Base-by-base conservation (phyloP, 2,329 filamentous ascomycete genomes). In the Graphiopsis chlorocephala region DNA sequence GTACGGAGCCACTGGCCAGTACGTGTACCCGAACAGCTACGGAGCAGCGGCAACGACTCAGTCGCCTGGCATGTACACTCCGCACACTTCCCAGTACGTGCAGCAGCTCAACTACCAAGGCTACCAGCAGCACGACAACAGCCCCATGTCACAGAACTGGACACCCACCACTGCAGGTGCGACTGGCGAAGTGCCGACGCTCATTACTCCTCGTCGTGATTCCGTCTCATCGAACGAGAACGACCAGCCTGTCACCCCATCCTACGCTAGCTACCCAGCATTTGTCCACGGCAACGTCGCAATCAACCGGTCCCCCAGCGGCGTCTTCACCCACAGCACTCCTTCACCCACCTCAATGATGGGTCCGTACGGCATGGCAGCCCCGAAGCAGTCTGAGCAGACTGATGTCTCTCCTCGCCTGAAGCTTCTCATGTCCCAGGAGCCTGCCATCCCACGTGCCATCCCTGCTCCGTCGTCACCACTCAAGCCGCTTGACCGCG, bases 401-500 rank as follows among this genome's bases (percentile, higher is more conserved):
- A 75, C 78, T 61, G 77, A 78, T 23, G 75, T 83, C 61, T 77
- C 81, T 26, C 78, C 80, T 17, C 76, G 79, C 52, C 74, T 84
- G 64, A 78, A 82, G 73, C 73, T 79, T 50, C 72, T 83, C 48
- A 71, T 83, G 48, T 70, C 88, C 72, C 86, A 91, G 74, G 88
- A 93, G n/a, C 95, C 95, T 20, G 79, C 88, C 0, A 90, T 99
- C 67, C 95, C 95, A 23, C 85, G 86, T 68, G 94, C 95, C 59
- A 93, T 99, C 53, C 94, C 94, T 17, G 94, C 95, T 64, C 92
- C 92, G 29, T 89, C 89, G 26, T 93, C 94, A 64, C 91, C 90
- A 72, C 87, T 91, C 81, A 91, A 97, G 84, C 93, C 91, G 48
- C 86, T 98, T 29, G 94, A 97, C 68, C 93, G 97, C 78, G 96